Conservation (phyloP, 805 yeast species). For the Metschnikowia gruessii region DNA sequence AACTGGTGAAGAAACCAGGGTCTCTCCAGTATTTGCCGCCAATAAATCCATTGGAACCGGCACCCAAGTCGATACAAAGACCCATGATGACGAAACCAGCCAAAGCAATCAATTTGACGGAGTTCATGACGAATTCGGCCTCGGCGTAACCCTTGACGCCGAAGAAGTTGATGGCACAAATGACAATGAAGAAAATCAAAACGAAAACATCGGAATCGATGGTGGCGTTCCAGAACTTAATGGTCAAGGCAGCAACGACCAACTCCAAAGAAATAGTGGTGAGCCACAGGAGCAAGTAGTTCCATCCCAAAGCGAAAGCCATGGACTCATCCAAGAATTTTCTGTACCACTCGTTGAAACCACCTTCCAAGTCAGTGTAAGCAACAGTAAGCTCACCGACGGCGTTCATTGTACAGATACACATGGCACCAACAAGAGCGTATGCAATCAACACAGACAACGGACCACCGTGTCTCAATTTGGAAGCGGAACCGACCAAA, state of each 20-base stretch:
- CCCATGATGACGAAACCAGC: slow-evolving; percentile 42
- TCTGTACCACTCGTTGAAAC: slow-evolving; percentile 28
- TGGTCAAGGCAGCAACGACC: slow-evolving; percentile 42
- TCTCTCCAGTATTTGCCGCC: slow-evolving; percentile 44
- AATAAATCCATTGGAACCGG: slow-evolving; percentile 28
- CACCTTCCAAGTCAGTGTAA: slow-evolving; percentile 48
- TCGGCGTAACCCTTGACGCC: slow-evolving; percentile 49
- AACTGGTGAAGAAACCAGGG: slow-evolving; percentile 37
- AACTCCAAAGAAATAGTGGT: slow-evolving; percentile 22
- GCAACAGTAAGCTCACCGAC: slow-evolving; percentile 56
- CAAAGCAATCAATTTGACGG: slow-evolving; percentile 35
- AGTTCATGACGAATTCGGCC: slow-evolving; percentile 41
- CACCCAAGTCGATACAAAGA: slow-evolving; percentile 39
- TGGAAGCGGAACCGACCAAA: slow-evolving; percentile 39
- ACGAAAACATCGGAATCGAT: slow-evolving; percentile 59
- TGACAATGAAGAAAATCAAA: slow-evolving; percentile 46
- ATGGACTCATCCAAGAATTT: slow-evolving; percentile 37
- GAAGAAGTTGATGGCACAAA: slow-evolving; percentile 43
- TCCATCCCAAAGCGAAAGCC: slow-evolving; percentile 41
- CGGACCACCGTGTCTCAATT: slow-evolving; percentile 27
- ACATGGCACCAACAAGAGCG: slow-evolving; percentile 26
- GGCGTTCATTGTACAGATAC: slow-evolving; percentile 36
- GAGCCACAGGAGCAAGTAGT: slow-evolving; percentile 33
- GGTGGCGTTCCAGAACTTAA: slow-evolving; percentile 50
- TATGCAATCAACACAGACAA: slow-evolving; percentile 25